Evolutionary conservation across 129 eudicot species (phyloP).

Genomic region (Daucus carota): DNA sequence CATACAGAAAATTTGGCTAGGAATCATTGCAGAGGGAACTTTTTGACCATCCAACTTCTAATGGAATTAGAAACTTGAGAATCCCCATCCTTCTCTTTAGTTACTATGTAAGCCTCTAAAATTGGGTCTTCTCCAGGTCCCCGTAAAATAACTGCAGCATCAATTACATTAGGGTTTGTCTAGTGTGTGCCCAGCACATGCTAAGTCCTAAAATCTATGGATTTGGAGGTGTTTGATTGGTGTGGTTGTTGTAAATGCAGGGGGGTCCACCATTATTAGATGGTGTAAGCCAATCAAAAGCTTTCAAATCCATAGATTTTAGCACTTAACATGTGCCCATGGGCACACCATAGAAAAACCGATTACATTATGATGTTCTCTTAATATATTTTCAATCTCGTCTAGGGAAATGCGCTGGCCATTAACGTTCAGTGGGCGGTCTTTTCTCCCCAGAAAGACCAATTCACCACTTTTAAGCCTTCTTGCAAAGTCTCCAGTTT

Average conservation of each 20-base stretch:
- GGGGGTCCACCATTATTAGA: too few species aligned
- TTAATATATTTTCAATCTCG: conserved; percentile 61
- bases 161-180: too few species aligned
- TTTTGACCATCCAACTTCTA: conserved; percentile 61
- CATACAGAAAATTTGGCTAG: conserved; percentile 36
- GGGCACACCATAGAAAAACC: too few species aligned
- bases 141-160: conserved; percentile 63
- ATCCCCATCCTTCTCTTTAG: conserved; percentile 21
- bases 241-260: too few species aligned
- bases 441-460: conserved; percentile 72
- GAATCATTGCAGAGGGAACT: conserved; percentile 68
- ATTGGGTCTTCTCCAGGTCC: conserved; percentile 30
- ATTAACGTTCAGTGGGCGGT: conserved; percentile 66
- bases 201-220: too few species aligned
- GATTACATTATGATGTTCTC: conserved; percentile 52
- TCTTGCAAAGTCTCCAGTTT: conserved; percentile 83
- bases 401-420: conserved; percentile 87
- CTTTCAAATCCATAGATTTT: too few species aligned
- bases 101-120: conserved; percentile 60
- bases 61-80: conserved; percentile 31
- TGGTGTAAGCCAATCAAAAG: too few species aligned
- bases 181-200: too few species aligned
- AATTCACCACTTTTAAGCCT: conserved; percentile 67
- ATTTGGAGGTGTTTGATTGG: too few species aligned
- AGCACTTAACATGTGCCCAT: too few species aligned